Percentiles rank a stretch among this genome's conserved stretches.
phyloP scores from a whole-genome alignment of 2,329 filamentous ascomycete species.

The Colletotrichum ledebouriae region DNA sequence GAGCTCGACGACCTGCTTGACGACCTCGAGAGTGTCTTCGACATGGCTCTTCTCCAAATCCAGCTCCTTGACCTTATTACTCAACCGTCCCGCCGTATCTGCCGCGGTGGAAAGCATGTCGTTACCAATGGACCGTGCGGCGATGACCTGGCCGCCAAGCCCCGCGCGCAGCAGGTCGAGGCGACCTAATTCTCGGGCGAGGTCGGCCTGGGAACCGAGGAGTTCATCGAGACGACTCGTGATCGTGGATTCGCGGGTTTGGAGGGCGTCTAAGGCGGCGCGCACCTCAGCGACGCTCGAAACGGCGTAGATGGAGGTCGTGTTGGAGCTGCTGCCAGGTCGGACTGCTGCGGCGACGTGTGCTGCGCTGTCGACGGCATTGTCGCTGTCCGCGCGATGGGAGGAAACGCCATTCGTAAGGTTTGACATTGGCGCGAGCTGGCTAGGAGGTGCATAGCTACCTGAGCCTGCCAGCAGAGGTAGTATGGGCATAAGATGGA shows the following conservation, averaged over 20 bases:
- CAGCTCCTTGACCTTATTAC: constrained; percentile 85
- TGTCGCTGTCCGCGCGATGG: constrained; percentile 50
- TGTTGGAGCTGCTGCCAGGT: constrained; percentile 33
- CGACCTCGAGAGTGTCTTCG: constrained; percentile 89
- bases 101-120: constrained; percentile 91
- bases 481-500: constrained; percentile 33
- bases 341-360: constrained; percentile 30
- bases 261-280: constrained; percentile 80
- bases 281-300: constrained; percentile 84
- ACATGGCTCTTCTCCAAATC: constrained; percentile 94
- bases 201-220: constrained; percentile 85
- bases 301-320: constrained; percentile 72
- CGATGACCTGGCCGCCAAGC: constrained; percentile 87
- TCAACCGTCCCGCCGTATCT: constrained; percentile 86
- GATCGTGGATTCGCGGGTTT: constrained; percentile 80
- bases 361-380: constrained; percentile 45
- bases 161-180: constrained; percentile 91
- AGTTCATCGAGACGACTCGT: constrained; percentile 81
- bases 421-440: constrained; percentile 62
- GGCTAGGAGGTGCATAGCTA: constrained; percentile 59
- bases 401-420: constrained; percentile 59
- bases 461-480: constrained; percentile 46
- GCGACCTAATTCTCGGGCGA: constrained; percentile 87
- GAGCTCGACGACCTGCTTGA: constrained; percentile 96
- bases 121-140: constrained; percentile 86